Evolutionary conservation across 495 filamentous ascomycete genomes (phyloP).

Genomic region (Podospora didyma): DNA sequence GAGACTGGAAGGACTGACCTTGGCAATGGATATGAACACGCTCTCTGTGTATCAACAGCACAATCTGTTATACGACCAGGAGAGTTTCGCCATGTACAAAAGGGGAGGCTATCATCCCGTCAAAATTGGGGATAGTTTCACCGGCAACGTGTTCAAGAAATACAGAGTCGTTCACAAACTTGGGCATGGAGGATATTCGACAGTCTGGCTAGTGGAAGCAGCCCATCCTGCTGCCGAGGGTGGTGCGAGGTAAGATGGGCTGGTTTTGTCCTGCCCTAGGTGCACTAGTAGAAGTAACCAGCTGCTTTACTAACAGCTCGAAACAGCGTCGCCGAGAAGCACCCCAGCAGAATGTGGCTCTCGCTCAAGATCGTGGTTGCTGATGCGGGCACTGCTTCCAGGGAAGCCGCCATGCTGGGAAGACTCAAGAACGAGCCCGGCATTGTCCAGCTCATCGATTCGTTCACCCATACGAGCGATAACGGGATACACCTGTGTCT

Average conservation of each 20-base stretch:
- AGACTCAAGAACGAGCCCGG: slow-evolving; percentile 11
- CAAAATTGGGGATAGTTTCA: background rate
- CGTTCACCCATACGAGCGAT: slow-evolving; percentile 35
- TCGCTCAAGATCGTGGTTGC: slow-evolving; percentile 34
- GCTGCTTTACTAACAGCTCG: too few species aligned
- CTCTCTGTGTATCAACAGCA: background rate
- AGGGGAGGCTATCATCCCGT: background rate
- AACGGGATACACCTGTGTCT: slow-evolving; percentile 45
- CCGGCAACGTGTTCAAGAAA: background rate
- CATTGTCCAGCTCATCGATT: slow-evolving; percentile 35
- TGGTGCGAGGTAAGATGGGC: background rate
- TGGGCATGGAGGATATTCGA: background rate
- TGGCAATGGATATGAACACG: too few species aligned
- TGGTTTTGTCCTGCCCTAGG: background rate
- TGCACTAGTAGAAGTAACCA: too few species aligned
- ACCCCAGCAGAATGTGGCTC: slow-evolving; percentile 21
- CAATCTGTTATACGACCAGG: background rate
- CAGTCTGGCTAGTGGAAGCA: background rate
- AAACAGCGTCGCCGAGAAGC: too few species aligned
- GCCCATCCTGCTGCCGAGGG: background rate
- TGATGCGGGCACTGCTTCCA: slow-evolving; percentile 3
- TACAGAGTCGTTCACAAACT: background rate
- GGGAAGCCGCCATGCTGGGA: slow-evolving; percentile 13
- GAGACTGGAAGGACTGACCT: too few species aligned
- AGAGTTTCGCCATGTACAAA: background rate